Conservation (phyloP, 805 yeast genomes). For the Lipomyces yamadae region DNA sequence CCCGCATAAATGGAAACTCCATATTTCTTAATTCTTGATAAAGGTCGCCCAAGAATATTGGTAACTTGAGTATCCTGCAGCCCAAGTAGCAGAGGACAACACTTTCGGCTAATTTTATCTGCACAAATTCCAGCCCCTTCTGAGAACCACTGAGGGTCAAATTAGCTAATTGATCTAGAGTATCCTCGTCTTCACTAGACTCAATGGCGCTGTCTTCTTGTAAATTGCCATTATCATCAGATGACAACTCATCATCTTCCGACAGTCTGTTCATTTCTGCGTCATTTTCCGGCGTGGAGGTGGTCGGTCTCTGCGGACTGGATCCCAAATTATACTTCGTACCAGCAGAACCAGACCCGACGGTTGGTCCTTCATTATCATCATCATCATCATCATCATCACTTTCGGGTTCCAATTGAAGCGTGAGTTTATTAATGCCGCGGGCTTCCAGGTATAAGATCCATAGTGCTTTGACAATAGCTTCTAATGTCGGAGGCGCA, state of each 20-base stretch:
- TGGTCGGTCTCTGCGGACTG: slow-evolving; percentile 1
- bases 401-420: slow-evolving; percentile 13
- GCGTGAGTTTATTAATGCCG: slow-evolving; percentile 17
- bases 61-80: slow-evolving; percentile 28
- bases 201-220: neutral
- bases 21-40: slow-evolving; percentile 9
- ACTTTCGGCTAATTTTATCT: slow-evolving; percentile 20
- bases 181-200: neutral
- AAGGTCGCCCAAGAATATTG: slow-evolving; percentile 31
- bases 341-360: neutral
- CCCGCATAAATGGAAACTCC: slow-evolving; percentile 33
- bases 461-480: slow-evolving; percentile 32
- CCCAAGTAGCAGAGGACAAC: slow-evolving; percentile 31
- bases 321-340: neutral
- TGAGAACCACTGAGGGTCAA: slow-evolving; percentile 16
- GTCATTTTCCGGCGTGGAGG: neutral
- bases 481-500: slow-evolving; percentile 39
- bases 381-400: neutral
- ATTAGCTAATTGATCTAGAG: slow-evolving; percentile 2
- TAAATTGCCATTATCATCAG: neutral
- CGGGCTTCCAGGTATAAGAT: slow-evolving; percentile 29
- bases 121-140: slow-evolving; percentile 17
- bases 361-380: neutral
- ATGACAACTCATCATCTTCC: neutral
- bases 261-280: neutral